These are phyloP conservation scores for Entamoeba invadens DNA, from an alignment of 208 protist species.

Conservation along the genomic window DNA sequence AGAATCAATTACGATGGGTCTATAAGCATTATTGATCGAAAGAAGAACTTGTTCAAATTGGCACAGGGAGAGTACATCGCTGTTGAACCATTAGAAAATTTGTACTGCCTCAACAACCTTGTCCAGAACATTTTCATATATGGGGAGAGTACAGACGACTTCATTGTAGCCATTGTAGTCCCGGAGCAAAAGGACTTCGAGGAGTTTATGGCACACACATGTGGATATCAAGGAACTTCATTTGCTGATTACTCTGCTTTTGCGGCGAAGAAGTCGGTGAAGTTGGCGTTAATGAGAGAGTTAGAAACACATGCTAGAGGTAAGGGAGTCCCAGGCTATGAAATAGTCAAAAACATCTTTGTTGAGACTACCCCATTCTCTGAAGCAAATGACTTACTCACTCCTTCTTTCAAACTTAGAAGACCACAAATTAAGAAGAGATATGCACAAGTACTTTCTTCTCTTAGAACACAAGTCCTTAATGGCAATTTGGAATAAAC, in stretches of 20 bases:
- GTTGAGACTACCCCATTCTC: background rate
- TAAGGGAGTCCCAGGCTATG: background rate
- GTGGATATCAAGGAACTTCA: background rate
- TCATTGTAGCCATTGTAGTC: background rate
- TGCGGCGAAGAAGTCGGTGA: background rate
- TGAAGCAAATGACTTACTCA: constrained; percentile 4
- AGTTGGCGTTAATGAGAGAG: background rate
- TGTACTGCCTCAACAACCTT: background rate
- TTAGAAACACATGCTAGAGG: background rate
- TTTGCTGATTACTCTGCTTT: background rate
- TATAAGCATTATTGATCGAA: constrained; percentile 6
- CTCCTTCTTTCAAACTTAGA: constrained; percentile 16
- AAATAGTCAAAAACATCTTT: background rate
- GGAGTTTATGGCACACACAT: background rate
- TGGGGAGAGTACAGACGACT: background rate
- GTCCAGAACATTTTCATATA: background rate
- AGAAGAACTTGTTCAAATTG: constrained; percentile 9
- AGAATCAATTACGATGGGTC: background rate
- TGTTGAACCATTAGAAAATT: constrained; percentile 4
- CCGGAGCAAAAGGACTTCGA: background rate
- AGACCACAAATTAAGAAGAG: background rate
- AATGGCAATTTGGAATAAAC: no score
- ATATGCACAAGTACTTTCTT: background rate
- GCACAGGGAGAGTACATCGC: constrained; percentile 16
- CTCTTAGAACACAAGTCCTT: background rate